phyloP scores from a whole-genome alignment of 1,284 basidiomycete genomes.

The Tetrapyrgos nigripes region DNA sequence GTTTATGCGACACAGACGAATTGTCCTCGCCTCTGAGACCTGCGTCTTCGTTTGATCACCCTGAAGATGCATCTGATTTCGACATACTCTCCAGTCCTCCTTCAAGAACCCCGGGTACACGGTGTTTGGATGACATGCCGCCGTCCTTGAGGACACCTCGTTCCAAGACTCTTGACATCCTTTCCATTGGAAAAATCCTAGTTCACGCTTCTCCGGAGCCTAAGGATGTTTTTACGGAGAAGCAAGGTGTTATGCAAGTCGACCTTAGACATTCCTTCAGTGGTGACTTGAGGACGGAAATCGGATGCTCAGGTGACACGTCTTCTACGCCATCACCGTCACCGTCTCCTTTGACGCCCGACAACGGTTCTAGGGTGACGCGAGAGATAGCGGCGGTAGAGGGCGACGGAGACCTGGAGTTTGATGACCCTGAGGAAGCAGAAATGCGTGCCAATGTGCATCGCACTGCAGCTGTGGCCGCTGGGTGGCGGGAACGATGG shows the following conservation, averaged over 20 bases:
- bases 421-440: conserved; percentile 37
- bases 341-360: conserved; percentile 12
- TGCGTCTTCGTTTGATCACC: conserved; percentile 12
- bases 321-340: conserved; percentile 5
- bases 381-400: conserved; percentile 1
- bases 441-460: conserved; percentile 31
- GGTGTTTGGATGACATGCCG: neutral
- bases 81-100: conserved; percentile 67
- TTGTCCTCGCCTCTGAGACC: conserved; percentile 60
- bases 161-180: conserved; percentile 8
- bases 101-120: conserved; percentile 24
- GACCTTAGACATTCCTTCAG: conserved; percentile 55
- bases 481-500: conserved; percentile 69
- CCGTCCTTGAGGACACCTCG: conserved; percentile 23
- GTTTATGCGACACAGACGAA: conserved; percentile 60
- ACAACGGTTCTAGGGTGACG: conserved; percentile 2
- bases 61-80: conserved; percentile 45
- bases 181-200: conserved; percentile 36
- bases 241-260: conserved; percentile 33
- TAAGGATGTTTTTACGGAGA: neutral
- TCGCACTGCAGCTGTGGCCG: conserved; percentile 52
- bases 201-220: conserved; percentile 33
- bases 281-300: conserved; percentile 54
- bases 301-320: conserved; percentile 43
- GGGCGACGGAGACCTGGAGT: neutral